Evolutionary conservation across 1,284 basidiomycete genomes (phyloP).

Genomic region (Fereydounia khargensis): DNA sequence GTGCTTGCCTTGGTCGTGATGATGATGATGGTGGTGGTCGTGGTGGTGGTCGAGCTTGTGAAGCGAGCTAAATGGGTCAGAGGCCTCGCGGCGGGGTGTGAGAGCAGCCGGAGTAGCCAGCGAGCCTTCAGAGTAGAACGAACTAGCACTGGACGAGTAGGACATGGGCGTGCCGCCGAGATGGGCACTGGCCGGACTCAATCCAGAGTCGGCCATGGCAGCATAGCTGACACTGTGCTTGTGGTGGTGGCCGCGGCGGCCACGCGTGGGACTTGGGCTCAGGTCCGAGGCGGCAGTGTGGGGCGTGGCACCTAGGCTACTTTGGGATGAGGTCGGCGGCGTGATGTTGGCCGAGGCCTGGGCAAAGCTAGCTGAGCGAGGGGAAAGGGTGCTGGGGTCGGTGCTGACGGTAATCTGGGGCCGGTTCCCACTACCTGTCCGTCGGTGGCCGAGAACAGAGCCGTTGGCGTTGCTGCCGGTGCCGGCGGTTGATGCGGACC

Average conservation of each 20-base stretch:
- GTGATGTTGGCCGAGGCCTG: neutral
- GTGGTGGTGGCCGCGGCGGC: conserved; percentile 39
- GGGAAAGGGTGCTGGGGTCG: conserved; percentile 20
- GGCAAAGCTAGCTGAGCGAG: conserved; percentile 25
- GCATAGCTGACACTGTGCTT: conserved; percentile 33
- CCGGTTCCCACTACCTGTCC: conserved; percentile 19
- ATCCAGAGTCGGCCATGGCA: conserved; percentile 24
- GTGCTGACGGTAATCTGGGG: conserved; percentile 39
- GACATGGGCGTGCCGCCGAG: conserved; percentile 17
- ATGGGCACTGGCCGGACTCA: conserved; percentile 14
- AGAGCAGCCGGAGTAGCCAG: conserved; percentile 1
- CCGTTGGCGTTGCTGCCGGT: conserved; percentile 4
- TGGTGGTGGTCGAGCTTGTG: neutral
- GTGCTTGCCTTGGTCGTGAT: conserved; percentile 16
- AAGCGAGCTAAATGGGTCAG: conserved; percentile 3
- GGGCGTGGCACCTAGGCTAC: too few species aligned
- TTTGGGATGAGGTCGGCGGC: too few species aligned
- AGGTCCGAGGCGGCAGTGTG: conserved; percentile 14
- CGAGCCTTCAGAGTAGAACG: conserved; percentile 12
- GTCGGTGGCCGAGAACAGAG: conserved; percentile 9
- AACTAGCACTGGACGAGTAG: conserved; percentile 14
- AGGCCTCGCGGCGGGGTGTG: neutral
- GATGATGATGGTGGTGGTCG: conserved; percentile 2
- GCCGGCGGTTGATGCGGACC: neutral
- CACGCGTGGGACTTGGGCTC: conserved; percentile 31